phyloP scores from a whole-genome alignment of 306 rosid genomes.

The Pyrus communis region DNA sequence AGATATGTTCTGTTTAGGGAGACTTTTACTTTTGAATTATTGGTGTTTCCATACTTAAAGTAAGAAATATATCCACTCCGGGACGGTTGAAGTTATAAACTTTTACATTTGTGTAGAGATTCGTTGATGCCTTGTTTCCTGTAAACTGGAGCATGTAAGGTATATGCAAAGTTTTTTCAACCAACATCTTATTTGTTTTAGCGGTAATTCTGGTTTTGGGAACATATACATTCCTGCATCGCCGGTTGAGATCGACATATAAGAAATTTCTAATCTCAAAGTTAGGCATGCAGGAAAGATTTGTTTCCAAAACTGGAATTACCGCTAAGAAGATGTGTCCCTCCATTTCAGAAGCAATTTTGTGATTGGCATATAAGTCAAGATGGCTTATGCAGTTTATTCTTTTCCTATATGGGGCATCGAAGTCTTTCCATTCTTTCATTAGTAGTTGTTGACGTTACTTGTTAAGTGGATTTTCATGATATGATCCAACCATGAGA shows the following conservation, averaged over 20 bases:
- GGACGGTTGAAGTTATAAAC: background rate
- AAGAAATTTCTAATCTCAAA: constrained; percentile 6
- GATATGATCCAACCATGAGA: constrained; percentile 12
- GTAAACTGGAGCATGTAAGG: background rate
- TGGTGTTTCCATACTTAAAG: background rate
- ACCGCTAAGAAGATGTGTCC: background rate
- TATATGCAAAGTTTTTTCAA: background rate
- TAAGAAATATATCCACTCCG: background rate
- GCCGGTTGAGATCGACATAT: background rate
- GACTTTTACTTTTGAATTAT: background rate
- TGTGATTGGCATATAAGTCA: background rate
- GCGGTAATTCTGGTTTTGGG: background rate
- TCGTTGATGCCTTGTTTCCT: background rate
- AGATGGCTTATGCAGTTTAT: background rate
- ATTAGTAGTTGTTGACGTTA: background rate
- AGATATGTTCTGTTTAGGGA: background rate
- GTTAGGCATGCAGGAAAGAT: constrained; percentile 6
- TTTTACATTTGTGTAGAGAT: background rate
- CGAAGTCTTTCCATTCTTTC: constrained; percentile 1
- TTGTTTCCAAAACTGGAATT: too few species aligned
- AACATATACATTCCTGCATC: constrained; percentile 1
- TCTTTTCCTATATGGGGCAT: constrained; percentile 14
- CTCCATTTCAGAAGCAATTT: constrained; percentile 1
- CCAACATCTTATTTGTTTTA: background rate
- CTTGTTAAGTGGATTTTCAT: constrained; percentile 11